Base-by-base conservation (phyloP, 495 filamentous ascomycete species). In the Lasiosphaeris hirsuta region DNA sequence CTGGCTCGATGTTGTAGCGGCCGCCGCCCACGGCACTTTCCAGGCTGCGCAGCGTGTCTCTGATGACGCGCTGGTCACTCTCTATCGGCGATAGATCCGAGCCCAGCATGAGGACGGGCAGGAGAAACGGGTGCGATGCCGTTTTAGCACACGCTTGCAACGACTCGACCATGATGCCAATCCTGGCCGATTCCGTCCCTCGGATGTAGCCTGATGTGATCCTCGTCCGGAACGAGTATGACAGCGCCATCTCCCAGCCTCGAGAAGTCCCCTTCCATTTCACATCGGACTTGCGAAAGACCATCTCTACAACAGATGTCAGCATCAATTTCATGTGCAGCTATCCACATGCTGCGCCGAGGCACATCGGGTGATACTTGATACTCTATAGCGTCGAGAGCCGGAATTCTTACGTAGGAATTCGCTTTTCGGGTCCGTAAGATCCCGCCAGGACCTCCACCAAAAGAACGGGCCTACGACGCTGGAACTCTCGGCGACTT, bases 401-500 rank as follows among this genome's bases (percentile, higher is more conserved):
- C n/a, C n/a, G n/a, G n/a, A n/a, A n/a, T n/a, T n/a, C n/a, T n/a
- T n/a, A n/a, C n/a, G n/a, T n/a, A n/a, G n/a, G n/a, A n/a, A n/a
- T n/a, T n/a, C n/a, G n/a, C n/a, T n/a, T n/a, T n/a, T n/a, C n/a
- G n/a, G n/a, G n/a, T n/a, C n/a, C n/a, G n/a, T n/a, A n/a, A n/a
- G n/a, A n/a, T n/a, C n/a, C n/a, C n/a, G n/a, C n/a, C n/a, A n/a
- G n/a, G n/a, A n/a, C n/a, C n/a, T n/a, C 37, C 58, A 63, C 69
- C 69, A 72, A 57, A 70, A 72, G 48, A 72, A 72, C 0, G 69
- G 68, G 14, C 69, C 69, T 17, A 72, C 69, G 23, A 51, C 59
- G 34, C 61, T 67, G 5, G 63, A 67, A 23, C 57, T 62, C 55
- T 72, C 69, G n/a, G 69, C 59, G 11, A 46, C 48, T 49, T 67